These are phyloP conservation scores for Plantago rigida DNA, from an alignment of 305 asterid genomes.

Conservation along the genomic window DNA sequence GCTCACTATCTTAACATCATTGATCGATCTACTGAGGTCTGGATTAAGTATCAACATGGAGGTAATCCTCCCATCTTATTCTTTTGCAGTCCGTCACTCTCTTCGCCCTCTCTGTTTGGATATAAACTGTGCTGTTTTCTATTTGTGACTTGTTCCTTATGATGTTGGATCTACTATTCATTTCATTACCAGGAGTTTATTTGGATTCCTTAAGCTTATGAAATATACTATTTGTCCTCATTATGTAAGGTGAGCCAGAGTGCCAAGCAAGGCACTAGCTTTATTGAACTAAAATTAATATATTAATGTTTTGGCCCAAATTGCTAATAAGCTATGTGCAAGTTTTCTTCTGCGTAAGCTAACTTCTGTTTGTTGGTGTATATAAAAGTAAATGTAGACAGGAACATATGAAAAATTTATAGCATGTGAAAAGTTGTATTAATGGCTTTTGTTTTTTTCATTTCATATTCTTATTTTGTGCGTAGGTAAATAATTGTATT, in stretches of 20 bases:
- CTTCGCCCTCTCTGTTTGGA: constrained; percentile 9
- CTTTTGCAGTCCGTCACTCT: constrained; percentile 3
- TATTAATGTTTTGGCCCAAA: too few relatives aligned
- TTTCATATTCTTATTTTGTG: too few relatives aligned
- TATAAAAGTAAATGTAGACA: too few relatives aligned
- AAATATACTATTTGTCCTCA: not conserved
- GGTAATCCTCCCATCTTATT: constrained; percentile 41
- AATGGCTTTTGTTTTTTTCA: too few relatives aligned
- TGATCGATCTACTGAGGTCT: constrained; percentile 70
- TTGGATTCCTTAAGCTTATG: constrained; percentile 5
- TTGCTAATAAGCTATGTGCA: too few relatives aligned
- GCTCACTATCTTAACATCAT: constrained; percentile 54
- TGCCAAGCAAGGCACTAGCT: not conserved
- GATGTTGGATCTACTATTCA: constrained; percentile 14
- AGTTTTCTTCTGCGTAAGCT: too few relatives aligned
- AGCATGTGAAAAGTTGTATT: too few relatives aligned
- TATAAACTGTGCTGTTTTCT: constrained; percentile 3
- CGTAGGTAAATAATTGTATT: too few relatives aligned
- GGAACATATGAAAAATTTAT: too few relatives aligned
- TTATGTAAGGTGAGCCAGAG: too few relatives aligned
- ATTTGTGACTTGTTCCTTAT: constrained; percentile 16
- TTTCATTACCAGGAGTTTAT: constrained; percentile 7
- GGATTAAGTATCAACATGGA: constrained; percentile 69
- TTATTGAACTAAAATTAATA: not conserved
- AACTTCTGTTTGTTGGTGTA: too few relatives aligned